Percentiles rank a stretch among this genome's conserved stretches.
phyloP scores from a whole-genome alignment of 805 yeast genomes.

The Ogataea wickerhamii region DNA sequence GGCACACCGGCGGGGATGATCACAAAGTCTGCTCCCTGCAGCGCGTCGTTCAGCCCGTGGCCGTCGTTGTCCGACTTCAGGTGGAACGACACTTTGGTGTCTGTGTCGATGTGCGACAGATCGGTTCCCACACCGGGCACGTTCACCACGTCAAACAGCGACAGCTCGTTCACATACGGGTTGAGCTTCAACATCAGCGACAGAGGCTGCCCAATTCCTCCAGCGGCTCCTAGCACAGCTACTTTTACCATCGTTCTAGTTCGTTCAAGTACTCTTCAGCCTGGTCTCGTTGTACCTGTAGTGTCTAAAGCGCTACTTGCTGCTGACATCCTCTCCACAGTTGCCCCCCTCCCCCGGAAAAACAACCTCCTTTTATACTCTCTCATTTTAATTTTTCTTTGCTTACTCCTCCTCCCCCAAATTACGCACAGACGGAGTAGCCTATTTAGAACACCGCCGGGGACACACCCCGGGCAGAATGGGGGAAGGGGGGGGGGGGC shows the following conservation, averaged over 20 bases:
- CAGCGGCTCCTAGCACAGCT: slow-evolving; percentile 85
- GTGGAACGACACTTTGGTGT: slow-evolving; percentile 40
- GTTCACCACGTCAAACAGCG: slow-evolving; percentile 81
- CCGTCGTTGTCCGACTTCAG: slow-evolving; percentile 36
- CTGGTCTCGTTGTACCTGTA: too few species aligned
- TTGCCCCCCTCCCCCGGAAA: neutral
- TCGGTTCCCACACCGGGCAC: slow-evolving; percentile 88
- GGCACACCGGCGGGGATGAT: slow-evolving; percentile 62
- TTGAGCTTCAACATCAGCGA: slow-evolving; percentile 75
- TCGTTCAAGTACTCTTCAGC: too few species aligned
- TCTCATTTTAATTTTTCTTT: neutral
- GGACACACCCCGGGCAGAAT: too few species aligned
- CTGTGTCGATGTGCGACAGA: slow-evolving; percentile 68
- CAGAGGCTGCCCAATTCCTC: slow-evolving; percentile 92
- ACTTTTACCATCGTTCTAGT: slow-evolving; percentile 31
- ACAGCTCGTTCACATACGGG: slow-evolving; percentile 57
- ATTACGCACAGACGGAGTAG: slow-evolving; percentile 2
- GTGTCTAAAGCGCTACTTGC: too few species aligned
- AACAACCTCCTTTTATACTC: neutral
- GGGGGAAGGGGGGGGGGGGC: too few species aligned
- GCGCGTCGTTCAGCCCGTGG: slow-evolving; percentile 36
- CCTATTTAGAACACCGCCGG: slow-evolving; percentile 1
- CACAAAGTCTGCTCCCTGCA: slow-evolving; percentile 46
- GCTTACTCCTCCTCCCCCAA: neutral
- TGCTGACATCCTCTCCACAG: neutral